Evolutionary conservation across 345 rosid species (phyloP), one percentile per base, ranked within the genome.

Genomic region (Acer yangbiense): DNA sequence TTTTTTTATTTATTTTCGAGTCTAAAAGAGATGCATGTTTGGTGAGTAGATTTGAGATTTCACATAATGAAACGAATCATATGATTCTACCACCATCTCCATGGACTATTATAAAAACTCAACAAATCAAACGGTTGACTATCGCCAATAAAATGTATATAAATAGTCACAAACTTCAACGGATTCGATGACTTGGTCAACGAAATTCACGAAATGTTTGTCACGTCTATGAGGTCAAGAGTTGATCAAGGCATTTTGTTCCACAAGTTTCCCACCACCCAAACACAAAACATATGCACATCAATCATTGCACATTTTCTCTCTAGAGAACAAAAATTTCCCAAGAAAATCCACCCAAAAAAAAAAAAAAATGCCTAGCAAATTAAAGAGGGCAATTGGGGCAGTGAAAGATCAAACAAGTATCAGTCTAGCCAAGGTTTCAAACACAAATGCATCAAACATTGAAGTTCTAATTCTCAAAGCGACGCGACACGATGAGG

Each of bases 351-450:
- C 11, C 11, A 14, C 35, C 55, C 46, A 0, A 21, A 43, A 4
- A 7, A 17, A 41, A 50, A 0, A 17, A 52, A 71, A 35, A 9
- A 93, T 93, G 98, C 93, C 97, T 43, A 92, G 97, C 93, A 95
- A 90, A 86, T 79, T 96, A 0, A 87, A 88, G 82, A 96, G 89
- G 69, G 99, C 97, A 14, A 83, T 96, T 10, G 97, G 92, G 46
- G 95, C 92, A 52, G 95, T 96, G 50, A 96, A 96, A 72, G 99
- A 94, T 69, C 90, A 92, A 3, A 96, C 99, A 4, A 94, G 98
- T 90, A 94, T 94, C 2, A 86, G 95, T 85, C 81, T 96, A 20
- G 97, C 91, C 58, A 96, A 96, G 83, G 98, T 91, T 73, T 82
- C 90, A 0, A 88, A 69, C 77, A 84, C 81, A 82, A 86, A 85